phyloP scores from a whole-genome alignment of 768 basidiomycete genomes.

The Lentinula guzmanii region DNA sequence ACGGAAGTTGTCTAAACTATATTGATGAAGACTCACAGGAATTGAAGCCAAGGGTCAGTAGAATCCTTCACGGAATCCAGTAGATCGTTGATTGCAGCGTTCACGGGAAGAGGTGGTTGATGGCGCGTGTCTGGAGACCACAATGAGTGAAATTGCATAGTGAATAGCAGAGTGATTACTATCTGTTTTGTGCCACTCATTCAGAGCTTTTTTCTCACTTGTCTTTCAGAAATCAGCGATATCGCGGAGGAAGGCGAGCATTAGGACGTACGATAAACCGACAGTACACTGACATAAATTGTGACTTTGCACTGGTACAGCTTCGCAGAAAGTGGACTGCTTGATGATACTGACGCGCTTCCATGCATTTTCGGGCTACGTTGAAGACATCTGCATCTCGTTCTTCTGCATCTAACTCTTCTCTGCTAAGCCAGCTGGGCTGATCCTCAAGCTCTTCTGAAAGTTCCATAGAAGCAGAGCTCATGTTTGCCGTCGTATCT shows the following conservation, averaged over 20 bases:
- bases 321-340: background rate
- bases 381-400: slow-evolving; percentile 2
- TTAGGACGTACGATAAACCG: slow-evolving; percentile 1
- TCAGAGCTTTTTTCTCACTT: slow-evolving; percentile 6
- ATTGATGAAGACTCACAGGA: slow-evolving; percentile 40
- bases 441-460: background rate
- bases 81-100: slow-evolving; percentile 36
- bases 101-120: slow-evolving; percentile 45
- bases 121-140: slow-evolving; percentile 35
- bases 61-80: slow-evolving; percentile 35
- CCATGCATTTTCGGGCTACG: slow-evolving; percentile 2
- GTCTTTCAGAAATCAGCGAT: background rate
- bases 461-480: background rate
- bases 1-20: background rate
- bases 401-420: background rate
- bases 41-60: slow-evolving; percentile 59
- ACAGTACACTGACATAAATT: background rate
- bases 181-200: slow-evolving; percentile 6
- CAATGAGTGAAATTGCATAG: background rate
- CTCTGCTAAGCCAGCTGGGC: background rate
- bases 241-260: background rate
- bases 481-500: background rate
- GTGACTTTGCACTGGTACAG: background rate
- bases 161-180: background rate
- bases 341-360: background rate